Base-by-base conservation (phyloP, 2,329 filamentous ascomycete species). In the Stachybotrys elegans region DNA sequence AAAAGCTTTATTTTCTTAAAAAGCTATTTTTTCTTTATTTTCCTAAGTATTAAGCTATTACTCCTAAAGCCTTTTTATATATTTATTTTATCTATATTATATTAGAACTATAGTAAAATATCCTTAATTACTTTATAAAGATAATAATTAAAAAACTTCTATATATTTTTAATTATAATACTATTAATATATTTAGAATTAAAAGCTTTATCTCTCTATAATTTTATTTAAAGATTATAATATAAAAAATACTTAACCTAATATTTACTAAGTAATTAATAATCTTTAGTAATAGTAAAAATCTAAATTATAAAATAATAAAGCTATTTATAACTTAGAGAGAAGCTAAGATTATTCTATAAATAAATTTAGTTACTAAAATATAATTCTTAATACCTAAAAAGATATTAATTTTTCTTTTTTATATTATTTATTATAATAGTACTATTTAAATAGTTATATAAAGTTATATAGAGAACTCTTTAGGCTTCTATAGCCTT, bases 21-120 rank as follows among this genome's bases (percentile, higher is more conserved):
- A 39, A n/a, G 19, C 13, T 11, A 32, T 22, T 14, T 45, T 43
- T 34, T 46, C 29, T 22, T 13, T 39, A n/a, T n/a, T 13, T 19
- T 27, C n/a, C 42, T 31, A 25, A 49, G 36, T 16, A 49, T 40
- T 6, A 51, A 25, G 9, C 47, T 38, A 37, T 49, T 42, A 7
- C 12, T 21, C 17, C 40, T 27, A 17, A 27, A n/a, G 21, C 44
- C 46, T 21, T 46, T 27, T 27, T 31, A n/a, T 12, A 51, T 40
- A 2, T 43, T 42, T 21, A 40, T 48, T 29, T 50, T 35, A 29
- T 52, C 48, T 16, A 52, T 48, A 43, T 45, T 45, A 20, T 41
- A 45, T 14, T 22, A 21, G 27, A 36, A 11, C 22, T 40, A 4
- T 22, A 22, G 37, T 14, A n/a, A 21, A 22, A 40, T 45, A 6